Evolutionary conservation across 768 basidiomycete species (phyloP).

Genomic region (Lactifluus rugatus): DNA sequence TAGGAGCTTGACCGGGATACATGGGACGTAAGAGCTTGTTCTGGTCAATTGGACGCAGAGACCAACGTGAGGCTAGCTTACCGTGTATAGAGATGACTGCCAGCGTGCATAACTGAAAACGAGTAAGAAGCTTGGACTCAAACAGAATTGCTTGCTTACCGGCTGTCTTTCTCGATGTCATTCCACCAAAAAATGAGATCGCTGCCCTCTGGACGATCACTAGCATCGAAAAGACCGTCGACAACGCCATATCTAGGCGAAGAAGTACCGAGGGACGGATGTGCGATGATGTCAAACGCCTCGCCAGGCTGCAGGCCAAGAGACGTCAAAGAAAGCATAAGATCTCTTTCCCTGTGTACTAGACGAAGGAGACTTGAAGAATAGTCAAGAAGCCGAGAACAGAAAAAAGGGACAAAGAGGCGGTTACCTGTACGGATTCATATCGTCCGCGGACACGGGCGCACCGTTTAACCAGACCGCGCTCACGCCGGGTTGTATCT

Average conservation of each 20-base stretch:
- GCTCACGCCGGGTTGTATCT: constrained; percentile 43
- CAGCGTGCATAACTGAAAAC: constrained; percentile 40
- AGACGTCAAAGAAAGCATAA: constrained; percentile 47
- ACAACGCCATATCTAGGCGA: constrained; percentile 41
- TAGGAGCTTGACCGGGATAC: constrained; percentile 72
- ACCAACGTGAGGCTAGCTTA: constrained; percentile 21
- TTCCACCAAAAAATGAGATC: constrained; percentile 80
- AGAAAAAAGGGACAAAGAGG: neutral
- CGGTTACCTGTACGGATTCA: constrained; percentile 56
- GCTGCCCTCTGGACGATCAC: constrained; percentile 74
- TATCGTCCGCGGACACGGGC: constrained; percentile 46
- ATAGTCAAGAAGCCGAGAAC: neutral
- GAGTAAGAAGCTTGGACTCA: neutral
- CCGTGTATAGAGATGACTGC: constrained; percentile 41
- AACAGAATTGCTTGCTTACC: constrained; percentile 31
- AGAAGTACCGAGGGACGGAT: constrained; percentile 44
- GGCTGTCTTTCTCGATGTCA: constrained; percentile 74
- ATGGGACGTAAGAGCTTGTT: constrained; percentile 63
- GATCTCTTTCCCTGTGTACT: constrained; percentile 58
- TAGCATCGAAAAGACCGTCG: constrained; percentile 84
- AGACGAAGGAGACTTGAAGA: constrained; percentile 49
- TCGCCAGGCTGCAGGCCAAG: constrained; percentile 55
- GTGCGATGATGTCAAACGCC: constrained; percentile 65
- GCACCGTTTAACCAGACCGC: constrained; percentile 79
- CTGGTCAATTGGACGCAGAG: constrained; percentile 15